These are phyloP conservation scores for Bolboschoenoplectus hybrid DNA, from an alignment of 202 grass and related monocot species.

Conservation along the genomic window DNA sequence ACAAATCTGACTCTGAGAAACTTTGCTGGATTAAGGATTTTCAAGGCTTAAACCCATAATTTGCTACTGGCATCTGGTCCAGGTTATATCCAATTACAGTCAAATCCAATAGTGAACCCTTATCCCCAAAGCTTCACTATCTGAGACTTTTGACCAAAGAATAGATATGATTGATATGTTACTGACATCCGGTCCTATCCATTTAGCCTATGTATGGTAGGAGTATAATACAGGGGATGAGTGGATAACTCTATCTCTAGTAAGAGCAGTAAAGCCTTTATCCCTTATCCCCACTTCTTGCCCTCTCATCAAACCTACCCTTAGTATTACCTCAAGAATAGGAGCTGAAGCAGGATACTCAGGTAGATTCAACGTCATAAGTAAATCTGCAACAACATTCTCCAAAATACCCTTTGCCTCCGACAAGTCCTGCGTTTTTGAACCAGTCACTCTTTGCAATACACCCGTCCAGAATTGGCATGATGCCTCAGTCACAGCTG, in stretches of 20 bases:
- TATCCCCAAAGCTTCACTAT: neutral
- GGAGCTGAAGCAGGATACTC: conserved; percentile 95
- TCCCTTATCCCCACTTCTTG: conserved; percentile 20
- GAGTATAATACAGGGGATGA: neutral
- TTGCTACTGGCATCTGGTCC: neutral
- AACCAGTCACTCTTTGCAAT: conserved; percentile 76
- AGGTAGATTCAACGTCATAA: conserved; percentile 78
- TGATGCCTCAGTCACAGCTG: conserved; percentile 72
- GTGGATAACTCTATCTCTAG: neutral
- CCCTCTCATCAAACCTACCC: conserved; percentile 18
- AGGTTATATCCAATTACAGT: conserved; percentile 18
- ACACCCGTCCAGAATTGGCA: conserved; percentile 91
- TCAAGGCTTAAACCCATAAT: conserved; percentile 5
- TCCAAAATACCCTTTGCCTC: conserved; percentile 94
- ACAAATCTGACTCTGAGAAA: neutral
- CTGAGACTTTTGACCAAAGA: neutral
- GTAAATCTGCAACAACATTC: conserved; percentile 90
- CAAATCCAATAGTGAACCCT: neutral
- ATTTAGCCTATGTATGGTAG: conserved; percentile 12
- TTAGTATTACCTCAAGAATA: conserved; percentile 82
- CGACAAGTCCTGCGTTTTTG: conserved; percentile 86
- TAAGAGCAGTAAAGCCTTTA: neutral
- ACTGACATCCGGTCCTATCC: neutral
- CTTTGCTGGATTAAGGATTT: conserved; percentile 18
- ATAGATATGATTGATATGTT: neutral